Conservation (phyloP, 495 filamentous ascomycete genomes). For the Talaromyces proteolyticus region DNA sequence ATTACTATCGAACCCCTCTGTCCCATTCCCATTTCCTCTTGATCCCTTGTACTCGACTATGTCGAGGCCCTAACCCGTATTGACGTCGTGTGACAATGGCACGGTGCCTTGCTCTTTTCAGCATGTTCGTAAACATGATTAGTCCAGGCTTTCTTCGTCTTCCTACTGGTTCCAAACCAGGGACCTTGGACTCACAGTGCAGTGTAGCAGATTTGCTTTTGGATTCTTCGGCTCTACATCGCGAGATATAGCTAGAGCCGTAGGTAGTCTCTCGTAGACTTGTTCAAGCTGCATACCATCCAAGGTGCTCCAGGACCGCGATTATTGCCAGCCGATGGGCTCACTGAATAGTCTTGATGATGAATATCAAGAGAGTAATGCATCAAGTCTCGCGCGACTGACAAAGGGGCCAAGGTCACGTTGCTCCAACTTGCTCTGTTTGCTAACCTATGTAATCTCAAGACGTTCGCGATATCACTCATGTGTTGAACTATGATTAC, state of each 20-base stretch:
- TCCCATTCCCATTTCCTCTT: conserved; percentile 33
- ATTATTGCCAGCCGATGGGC: conserved; percentile 55
- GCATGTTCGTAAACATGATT: conserved; percentile 72
- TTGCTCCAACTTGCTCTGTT: conserved; percentile 37
- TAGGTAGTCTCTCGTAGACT: conserved; percentile 69
- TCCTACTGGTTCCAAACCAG: conserved; percentile 63
- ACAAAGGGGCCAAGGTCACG: conserved; percentile 48
- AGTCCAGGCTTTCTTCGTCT: conserved; percentile 76
- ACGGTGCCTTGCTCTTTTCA: conserved; percentile 88
- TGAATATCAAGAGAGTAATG: conserved; percentile 56
- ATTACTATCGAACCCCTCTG: conserved; percentile 52
- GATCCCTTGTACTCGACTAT: conserved; percentile 22
- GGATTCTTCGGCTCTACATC: conserved; percentile 65
- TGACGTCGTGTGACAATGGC: conserved; percentile 64
- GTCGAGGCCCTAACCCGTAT: conserved; percentile 25
- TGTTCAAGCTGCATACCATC: conserved; percentile 60
- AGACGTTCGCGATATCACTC: conserved; percentile 99
- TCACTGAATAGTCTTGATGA: conserved; percentile 7
- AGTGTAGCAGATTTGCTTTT: conserved; percentile 64
- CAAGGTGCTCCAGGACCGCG: conserved; percentile 67
- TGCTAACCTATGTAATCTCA: conserved; percentile 75
- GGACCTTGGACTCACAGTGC: conserved; percentile 81
- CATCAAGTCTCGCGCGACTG: conserved; percentile 61
- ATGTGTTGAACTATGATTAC: conserved; percentile 99
- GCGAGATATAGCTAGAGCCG: conserved; percentile 54